These are phyloP conservation scores for Biscogniauxia mediterranea DNA, from an alignment of 2,329 filamentous ascomycete species.

Conservation along the genomic window DNA sequence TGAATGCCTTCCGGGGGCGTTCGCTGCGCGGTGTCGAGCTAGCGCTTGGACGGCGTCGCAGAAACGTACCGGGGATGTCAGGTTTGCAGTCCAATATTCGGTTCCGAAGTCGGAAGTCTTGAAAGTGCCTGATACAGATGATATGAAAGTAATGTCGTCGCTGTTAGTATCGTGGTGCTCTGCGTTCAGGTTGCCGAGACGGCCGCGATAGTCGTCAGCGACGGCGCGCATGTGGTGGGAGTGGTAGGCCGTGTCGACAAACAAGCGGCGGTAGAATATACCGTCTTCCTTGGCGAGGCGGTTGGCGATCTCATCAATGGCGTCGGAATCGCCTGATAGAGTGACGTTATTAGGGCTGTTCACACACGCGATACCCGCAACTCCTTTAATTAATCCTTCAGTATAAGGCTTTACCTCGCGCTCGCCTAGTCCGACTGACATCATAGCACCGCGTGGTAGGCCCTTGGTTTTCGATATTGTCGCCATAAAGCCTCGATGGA, in stretches of 20 bases:
- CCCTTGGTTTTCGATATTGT: neutral
- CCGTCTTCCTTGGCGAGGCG: constrained; percentile 1
- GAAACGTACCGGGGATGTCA: constrained; percentile 27
- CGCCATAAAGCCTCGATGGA: constrained; percentile 9
- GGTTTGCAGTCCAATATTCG: constrained; percentile 1
- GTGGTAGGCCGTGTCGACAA: constrained; percentile 12
- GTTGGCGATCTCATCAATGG: constrained; percentile 3
- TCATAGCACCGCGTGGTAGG: constrained; percentile 8
- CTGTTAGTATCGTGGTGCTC: neutral
- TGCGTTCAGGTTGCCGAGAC: neutral
- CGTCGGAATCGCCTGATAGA: constrained; percentile 8
- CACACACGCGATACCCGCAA: constrained; percentile 1
- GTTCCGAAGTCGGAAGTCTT: neutral
- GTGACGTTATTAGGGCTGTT: constrained; percentile 9
- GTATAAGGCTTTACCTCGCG: constrained; percentile 1
- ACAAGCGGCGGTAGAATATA: constrained; percentile 5
- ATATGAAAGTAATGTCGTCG: constrained; percentile 1
- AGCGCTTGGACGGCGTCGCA: constrained; percentile 15
- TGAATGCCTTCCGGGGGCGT: constrained; percentile 7
- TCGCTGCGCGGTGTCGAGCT: constrained; percentile 17
- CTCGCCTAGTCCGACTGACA: constrained; percentile 7
- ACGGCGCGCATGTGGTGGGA: constrained; percentile 11
- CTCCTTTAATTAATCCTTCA: neutral
- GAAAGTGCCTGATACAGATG: neutral
- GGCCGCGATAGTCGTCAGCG: constrained; percentile 6